These are phyloP conservation scores for Solanum chacoense DNA, from an alignment of 305 asterid species.

Conservation along the genomic window DNA sequence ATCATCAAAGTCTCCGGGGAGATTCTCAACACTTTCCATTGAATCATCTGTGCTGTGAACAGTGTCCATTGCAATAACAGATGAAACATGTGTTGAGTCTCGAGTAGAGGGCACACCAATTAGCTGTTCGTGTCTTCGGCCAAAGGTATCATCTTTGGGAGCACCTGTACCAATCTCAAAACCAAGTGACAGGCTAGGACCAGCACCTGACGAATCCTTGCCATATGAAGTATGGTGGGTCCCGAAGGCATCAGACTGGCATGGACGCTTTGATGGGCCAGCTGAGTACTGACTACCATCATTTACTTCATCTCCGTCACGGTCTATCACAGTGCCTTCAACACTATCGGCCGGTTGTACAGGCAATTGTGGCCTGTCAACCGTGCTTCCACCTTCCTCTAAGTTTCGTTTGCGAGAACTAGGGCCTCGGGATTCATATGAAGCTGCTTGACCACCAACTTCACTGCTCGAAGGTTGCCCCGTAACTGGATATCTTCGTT, in stretches of 20 bases:
- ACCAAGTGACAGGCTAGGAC: slow-evolving; percentile 77
- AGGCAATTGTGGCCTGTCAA: slow-evolving; percentile 64
- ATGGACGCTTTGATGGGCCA: slow-evolving; percentile 84
- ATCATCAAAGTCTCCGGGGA: slow-evolving; percentile 76
- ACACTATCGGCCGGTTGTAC: slow-evolving; percentile 80
- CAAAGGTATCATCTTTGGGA: slow-evolving; percentile 38
- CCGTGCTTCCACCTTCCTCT: slow-evolving; percentile 99
- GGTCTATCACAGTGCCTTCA: slow-evolving; percentile 97
- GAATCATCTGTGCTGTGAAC: slow-evolving; percentile 71
- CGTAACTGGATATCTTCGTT: slow-evolving; percentile 46
- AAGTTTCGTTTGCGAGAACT: slow-evolving; percentile 82
- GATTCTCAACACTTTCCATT: slow-evolving; percentile 96
- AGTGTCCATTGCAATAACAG: slow-evolving; percentile 97
- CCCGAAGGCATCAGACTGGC: slow-evolving; percentile 42
- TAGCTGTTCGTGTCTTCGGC: slow-evolving; percentile 46
- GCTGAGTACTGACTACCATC: slow-evolving; percentile 70
- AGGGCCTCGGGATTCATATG: slow-evolving; percentile 94
- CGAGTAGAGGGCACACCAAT: slow-evolving; percentile 49
- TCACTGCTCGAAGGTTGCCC: slow-evolving; percentile 94
- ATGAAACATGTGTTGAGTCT: slow-evolving; percentile 78
- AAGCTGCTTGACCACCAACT: slow-evolving; percentile 93
- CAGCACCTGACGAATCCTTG: slow-evolving; percentile 69
- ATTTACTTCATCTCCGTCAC: slow-evolving; percentile 94
- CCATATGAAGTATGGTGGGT: slow-evolving; percentile 32
- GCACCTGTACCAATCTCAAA: slow-evolving; percentile 51